Percentiles rank a stretch among this genome's conserved stretches.
phyloP scores from a whole-genome alignment of 257 asterid species.

The Jaltomata sinuosa region DNA sequence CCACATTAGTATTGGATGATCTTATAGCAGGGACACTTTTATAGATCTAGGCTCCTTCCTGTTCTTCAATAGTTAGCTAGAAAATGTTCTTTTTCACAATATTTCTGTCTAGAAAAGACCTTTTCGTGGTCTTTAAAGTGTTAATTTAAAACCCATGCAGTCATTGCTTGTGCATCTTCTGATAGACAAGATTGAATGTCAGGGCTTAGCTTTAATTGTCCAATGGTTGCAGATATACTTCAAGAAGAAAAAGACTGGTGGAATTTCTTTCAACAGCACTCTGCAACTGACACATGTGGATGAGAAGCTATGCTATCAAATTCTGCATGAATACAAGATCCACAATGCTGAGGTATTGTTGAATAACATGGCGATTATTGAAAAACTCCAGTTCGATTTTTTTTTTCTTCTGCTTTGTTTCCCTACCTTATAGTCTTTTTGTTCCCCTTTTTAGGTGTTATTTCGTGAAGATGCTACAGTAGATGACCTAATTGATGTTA shows the following conservation, averaged over 20 bases:
- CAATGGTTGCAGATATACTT: conserved; percentile 73
- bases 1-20: background rate
- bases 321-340: conserved; percentile 93
- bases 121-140: background rate
- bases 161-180: background rate
- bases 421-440: background rate
- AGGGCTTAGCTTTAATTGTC: background rate
- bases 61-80: background rate
- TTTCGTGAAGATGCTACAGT: conserved; percentile 99
- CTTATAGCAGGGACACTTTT: background rate
- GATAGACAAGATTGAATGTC: background rate
- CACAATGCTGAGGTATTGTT: conserved; percentile 94
- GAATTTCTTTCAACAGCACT: conserved; percentile 96
- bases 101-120: background rate
- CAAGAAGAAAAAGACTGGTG: conserved; percentile 95
- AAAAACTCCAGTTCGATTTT: background rate
- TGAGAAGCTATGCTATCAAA: conserved; percentile 99
- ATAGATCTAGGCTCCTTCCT: background rate
- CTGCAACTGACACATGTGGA: conserved; percentile 73
- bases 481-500: conserved; percentile 95
- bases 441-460: conserved; percentile 43
- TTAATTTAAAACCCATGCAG: background rate
- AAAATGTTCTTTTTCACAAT: background rate
- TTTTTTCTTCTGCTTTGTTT: background rate
- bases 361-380: background rate